phyloP scores from a whole-genome alignment of 768 basidiomycete species.

The Chalciporus piperatus region DNA sequence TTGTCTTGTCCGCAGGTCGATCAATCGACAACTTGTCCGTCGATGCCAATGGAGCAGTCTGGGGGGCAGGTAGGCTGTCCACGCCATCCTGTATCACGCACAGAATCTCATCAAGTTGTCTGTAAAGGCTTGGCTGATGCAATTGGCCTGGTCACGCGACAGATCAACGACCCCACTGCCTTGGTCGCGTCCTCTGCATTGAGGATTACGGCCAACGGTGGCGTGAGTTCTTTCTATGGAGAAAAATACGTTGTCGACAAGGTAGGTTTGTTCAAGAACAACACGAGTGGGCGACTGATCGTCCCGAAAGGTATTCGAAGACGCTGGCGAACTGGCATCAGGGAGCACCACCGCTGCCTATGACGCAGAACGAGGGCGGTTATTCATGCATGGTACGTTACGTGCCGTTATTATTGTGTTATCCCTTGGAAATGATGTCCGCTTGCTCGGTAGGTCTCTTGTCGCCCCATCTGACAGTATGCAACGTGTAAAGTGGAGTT shows the following conservation, averaged over 20 bases:
- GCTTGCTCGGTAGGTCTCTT: slow-evolving; percentile 25
- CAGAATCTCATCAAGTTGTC: neutral
- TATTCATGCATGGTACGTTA: slow-evolving; percentile 60
- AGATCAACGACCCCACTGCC: slow-evolving; percentile 41
- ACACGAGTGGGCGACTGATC: neutral
- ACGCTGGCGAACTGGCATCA: slow-evolving; percentile 56
- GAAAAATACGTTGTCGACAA: slow-evolving; percentile 59
- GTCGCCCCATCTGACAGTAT: slow-evolving; percentile 35
- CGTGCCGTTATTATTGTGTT: slow-evolving; percentile 1
- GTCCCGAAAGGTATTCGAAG: slow-evolving; percentile 57
- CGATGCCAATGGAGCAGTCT: slow-evolving; percentile 57
- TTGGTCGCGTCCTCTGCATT: slow-evolving; percentile 48
- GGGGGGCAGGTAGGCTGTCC: slow-evolving; percentile 52
- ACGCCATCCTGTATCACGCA: neutral
- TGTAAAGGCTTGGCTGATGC: slow-evolving; percentile 42
- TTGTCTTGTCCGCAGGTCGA: slow-evolving; percentile 36
- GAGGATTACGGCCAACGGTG: slow-evolving; percentile 52
- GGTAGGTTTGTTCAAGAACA: slow-evolving; percentile 31
- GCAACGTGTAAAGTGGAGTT: slow-evolving; percentile 19
- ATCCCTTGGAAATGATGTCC: slow-evolving; percentile 5
- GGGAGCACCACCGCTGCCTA: slow-evolving; percentile 57
- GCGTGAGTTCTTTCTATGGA: slow-evolving; percentile 50
- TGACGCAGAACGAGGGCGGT: slow-evolving; percentile 44
- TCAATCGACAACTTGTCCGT: slow-evolving; percentile 60
- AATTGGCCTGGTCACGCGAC: slow-evolving; percentile 34